Evolutionary conservation across 345 rosid genomes (phyloP).

Genomic region (Eucalyptus sideroxylon): DNA sequence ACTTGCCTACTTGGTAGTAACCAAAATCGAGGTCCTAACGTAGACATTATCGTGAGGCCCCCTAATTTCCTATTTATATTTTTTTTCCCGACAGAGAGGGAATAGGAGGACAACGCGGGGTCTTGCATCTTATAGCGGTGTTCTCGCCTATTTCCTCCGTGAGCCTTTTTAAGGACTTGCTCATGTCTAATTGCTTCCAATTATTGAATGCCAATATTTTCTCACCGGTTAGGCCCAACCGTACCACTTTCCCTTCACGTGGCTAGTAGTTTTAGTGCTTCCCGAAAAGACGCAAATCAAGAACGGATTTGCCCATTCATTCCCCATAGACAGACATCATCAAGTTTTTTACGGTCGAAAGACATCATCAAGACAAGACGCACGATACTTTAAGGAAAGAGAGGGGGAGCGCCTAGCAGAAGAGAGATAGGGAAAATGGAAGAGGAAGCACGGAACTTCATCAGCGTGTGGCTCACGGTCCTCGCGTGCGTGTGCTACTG

Average conservation of each 20-base stretch:
- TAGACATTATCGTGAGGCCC: no score
- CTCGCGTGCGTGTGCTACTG: slow-evolving; percentile 7
- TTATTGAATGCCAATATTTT: background rate
- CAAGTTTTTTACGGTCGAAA: background rate
- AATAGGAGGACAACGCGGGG: no score
- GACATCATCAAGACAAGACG: background rate
- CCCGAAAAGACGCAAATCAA: background rate
- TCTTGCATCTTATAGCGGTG: no score
- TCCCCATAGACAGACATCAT: background rate
- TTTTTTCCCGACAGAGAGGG: no score
- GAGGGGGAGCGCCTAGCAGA: background rate
- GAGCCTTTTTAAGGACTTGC: no score
- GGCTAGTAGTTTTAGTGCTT: background rate
- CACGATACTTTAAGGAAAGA: background rate
- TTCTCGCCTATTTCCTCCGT: no score
- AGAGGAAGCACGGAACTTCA: slow-evolving; percentile 1
- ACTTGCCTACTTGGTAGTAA: no score
- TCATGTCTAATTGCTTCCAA: background rate
- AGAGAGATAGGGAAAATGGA: background rate
- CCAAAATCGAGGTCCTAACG: no score
- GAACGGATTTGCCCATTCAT: background rate
- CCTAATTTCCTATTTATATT: no score
- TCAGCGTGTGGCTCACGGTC: slow-evolving; percentile 13
- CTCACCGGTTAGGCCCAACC: background rate
- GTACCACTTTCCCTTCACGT: background rate